A percentile compares a stretch with the other conserved stretches of the same genome.
These are phyloP conservation scores for Pichia sorboxylosa DNA, from an alignment of 1,139 yeast species.

Conservation along the genomic window DNA sequence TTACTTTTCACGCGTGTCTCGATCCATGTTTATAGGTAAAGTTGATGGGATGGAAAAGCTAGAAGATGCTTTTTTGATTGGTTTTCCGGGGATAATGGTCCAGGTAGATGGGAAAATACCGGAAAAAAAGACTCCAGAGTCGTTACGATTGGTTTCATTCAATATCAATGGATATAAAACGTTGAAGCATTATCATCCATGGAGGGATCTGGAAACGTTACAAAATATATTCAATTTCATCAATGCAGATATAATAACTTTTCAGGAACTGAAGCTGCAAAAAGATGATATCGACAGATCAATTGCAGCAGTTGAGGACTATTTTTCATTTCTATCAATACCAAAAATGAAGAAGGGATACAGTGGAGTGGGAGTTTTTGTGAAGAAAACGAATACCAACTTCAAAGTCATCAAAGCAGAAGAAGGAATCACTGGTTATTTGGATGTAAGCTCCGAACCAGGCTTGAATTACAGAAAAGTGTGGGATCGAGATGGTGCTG, in stretches of 20 bases:
- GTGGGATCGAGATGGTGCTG: slow-evolving; percentile 8
- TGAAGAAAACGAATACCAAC: slow-evolving; percentile 27
- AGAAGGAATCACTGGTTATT: slow-evolving; percentile 78
- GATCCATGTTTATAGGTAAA: no score
- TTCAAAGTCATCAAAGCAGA: slow-evolving; percentile 65
- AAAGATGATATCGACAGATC: slow-evolving; percentile 25
- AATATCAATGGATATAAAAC: slow-evolving; percentile 83
- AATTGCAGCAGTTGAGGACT: slow-evolving; percentile 50
- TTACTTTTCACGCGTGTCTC: no score
- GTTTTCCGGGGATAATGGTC: no score
- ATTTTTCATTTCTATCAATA: slow-evolving; percentile 53
- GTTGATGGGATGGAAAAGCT: no score
- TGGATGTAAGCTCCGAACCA: slow-evolving; percentile 21
- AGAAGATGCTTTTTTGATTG: no score
- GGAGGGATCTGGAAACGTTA: slow-evolving; percentile 47
- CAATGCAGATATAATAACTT: slow-evolving; percentile 64
- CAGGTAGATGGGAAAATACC: slow-evolving; percentile 10
- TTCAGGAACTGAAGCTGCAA: slow-evolving; percentile 76
- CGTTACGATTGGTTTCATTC: slow-evolving; percentile 35
- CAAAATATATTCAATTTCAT: slow-evolving; percentile 41
- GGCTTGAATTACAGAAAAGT: slow-evolving; percentile 15
- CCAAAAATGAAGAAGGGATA: slow-evolving; percentile 68
- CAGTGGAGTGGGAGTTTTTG: slow-evolving; percentile 83
- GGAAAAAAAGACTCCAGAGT: slow-evolving; percentile 4
- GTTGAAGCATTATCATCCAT: slow-evolving; percentile 69